Evolutionary conservation across 129 eudicot species (phyloP).

Genomic region (Rutidosis leptorrhynchoides): DNA sequence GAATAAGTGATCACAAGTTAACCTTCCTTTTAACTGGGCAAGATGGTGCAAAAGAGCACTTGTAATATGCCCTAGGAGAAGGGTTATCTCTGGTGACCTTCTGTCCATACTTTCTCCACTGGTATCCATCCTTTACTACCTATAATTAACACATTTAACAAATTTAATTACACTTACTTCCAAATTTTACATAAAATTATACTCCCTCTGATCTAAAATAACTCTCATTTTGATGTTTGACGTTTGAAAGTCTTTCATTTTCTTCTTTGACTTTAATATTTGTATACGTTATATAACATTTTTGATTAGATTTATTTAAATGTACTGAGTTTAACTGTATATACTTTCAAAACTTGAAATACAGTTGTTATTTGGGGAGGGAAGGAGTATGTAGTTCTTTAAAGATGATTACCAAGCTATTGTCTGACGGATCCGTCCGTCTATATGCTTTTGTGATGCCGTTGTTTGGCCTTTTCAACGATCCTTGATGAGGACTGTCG

Average conservation of each 20-base stretch:
- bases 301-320: too few relatives aligned
- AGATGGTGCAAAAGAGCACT: conserved; percentile 87
- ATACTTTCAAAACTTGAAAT: too few relatives aligned
- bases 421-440: conserved; percentile 21
- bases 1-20: not conserved
- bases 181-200: not conserved
- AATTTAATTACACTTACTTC: not conserved
- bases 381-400: conserved; percentile 41
- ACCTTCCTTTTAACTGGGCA: conserved; percentile 99
- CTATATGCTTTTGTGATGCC: conserved; percentile 19
- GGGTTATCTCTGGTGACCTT: conserved; percentile 98
- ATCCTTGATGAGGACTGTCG: conserved; percentile 37
- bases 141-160: conserved; percentile 23
- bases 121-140: conserved; percentile 94
- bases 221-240: too few relatives aligned
- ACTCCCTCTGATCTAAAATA: too few relatives aligned
- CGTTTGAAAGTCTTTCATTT: too few relatives aligned
- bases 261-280: too few relatives aligned
- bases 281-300: too few relatives aligned
- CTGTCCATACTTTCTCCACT: conserved; percentile 99
- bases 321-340: too few relatives aligned
- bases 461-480: conserved; percentile 11
- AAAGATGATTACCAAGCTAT: conserved; percentile 28
- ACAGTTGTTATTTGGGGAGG: too few relatives aligned
- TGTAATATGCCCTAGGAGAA: conserved; percentile 98